These are phyloP conservation scores for Suhomyces sp. DNA, from an alignment of 805 yeast genomes.

Conservation along the genomic window DNA sequence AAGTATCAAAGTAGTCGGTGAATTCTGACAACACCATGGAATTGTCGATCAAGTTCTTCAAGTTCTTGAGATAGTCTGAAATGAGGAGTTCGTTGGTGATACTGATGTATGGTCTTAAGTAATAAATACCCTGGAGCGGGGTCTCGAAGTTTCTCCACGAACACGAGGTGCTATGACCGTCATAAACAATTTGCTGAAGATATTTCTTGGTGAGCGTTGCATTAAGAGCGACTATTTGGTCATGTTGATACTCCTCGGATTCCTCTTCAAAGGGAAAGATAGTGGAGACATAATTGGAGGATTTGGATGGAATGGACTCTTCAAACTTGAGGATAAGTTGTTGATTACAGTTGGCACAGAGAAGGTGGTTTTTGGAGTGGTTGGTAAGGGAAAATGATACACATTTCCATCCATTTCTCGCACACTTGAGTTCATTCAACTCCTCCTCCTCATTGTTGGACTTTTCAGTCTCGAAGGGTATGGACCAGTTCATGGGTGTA, in stretches of 20 bases:
- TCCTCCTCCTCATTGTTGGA: constrained; percentile 4
- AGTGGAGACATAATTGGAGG: neutral
- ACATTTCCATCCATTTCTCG: constrained; percentile 55
- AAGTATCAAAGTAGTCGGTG: constrained; percentile 6
- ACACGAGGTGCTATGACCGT: constrained; percentile 33
- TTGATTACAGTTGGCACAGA: constrained; percentile 34
- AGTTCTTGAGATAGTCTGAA: constrained; percentile 25
- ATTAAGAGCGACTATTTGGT: constrained; percentile 53
- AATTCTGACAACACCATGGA: constrained; percentile 15
- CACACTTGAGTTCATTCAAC: constrained; percentile 48
- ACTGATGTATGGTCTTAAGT: constrained; percentile 32
- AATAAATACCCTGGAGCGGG: constrained; percentile 34
- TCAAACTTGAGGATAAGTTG: constrained; percentile 31
- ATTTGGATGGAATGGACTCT: constrained; percentile 6
- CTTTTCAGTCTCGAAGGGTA: constrained; percentile 22
- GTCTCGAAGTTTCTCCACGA: constrained; percentile 39
- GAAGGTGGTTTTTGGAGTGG: constrained; percentile 28
- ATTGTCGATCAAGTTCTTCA: constrained; percentile 31
- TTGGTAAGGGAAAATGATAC: constrained; percentile 26
- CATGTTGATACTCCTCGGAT: constrained; percentile 55
- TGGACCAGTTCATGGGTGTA: constrained; percentile 48
- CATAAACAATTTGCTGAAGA: constrained; percentile 19
- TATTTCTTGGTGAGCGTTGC: constrained; percentile 19
- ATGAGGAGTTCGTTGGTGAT: constrained; percentile 30
- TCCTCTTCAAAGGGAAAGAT: constrained; percentile 12